Evolutionary conservation across 371 early-diverging fungal species (phyloP).

Genomic region (Rhizopus sp.): DNA sequence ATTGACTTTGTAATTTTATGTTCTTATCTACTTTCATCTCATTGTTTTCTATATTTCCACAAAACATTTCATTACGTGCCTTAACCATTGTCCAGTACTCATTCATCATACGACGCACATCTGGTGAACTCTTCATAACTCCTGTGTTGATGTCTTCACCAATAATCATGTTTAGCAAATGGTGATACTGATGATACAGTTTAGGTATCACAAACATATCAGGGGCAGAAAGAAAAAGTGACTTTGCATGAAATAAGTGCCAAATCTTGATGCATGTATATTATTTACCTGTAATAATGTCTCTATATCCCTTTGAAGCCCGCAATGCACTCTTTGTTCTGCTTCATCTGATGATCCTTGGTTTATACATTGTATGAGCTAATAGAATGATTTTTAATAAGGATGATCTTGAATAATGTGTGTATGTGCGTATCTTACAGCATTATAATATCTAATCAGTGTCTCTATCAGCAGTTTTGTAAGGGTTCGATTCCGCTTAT

Average conservation of each 20-base stretch:
- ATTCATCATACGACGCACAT: constrained; percentile 35
- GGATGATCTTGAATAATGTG: no score
- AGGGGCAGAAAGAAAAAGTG: constrained; percentile 62
- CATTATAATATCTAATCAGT: constrained; percentile 54
- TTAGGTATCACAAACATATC: constrained; percentile 71
- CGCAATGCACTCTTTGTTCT: constrained; percentile 35
- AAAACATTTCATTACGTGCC: constrained; percentile 51
- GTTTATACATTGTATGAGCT: constrained; percentile 17
- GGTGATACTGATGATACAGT: constrained; percentile 47
- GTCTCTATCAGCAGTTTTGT: constrained; percentile 68
- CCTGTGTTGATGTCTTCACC: constrained; percentile 25
- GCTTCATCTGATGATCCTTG: constrained; percentile 16
- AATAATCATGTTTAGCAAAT: constrained; percentile 36
- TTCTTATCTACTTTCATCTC: constrained; percentile 12
- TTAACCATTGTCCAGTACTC: constrained; percentile 47
- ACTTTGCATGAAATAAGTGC: constrained; percentile 25
- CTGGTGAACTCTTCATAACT: constrained; percentile 16
- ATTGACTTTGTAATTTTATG: not conserved
- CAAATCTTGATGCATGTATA: not conserved
- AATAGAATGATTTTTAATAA: not conserved
- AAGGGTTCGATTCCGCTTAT: constrained; percentile 66
- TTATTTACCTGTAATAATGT: constrained; percentile 51
- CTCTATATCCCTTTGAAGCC: constrained; percentile 56
- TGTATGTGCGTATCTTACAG: constrained; percentile 37
- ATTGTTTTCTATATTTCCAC: constrained; percentile 43